A percentile compares a stretch with the other conserved stretches of the same genome.
These are phyloP conservation scores for Rostrohypoxylon terebratum DNA, from an alignment of 495 filamentous ascomycete species.

Conservation along the genomic window DNA sequence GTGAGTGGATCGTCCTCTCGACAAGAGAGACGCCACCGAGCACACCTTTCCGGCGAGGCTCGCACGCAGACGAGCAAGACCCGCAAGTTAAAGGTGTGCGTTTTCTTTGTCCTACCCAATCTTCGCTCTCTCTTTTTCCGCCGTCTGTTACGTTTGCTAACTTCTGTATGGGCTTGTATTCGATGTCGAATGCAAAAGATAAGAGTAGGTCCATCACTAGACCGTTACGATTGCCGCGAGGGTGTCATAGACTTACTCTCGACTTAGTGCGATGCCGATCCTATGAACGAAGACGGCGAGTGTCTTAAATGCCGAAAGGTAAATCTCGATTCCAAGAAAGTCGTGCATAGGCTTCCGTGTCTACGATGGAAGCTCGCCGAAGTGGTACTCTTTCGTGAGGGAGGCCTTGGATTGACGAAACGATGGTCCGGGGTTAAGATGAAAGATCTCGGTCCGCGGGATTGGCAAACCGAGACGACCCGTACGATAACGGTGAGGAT, in stretches of 20 bases:
- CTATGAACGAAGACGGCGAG: constrained; percentile 40
- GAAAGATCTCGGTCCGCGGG: constrained; percentile 50
- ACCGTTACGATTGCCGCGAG: constrained; percentile 22
- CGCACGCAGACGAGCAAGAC: constrained; percentile 53
- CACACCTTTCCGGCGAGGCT: constrained; percentile 23
- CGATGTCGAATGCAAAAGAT: constrained; percentile 59
- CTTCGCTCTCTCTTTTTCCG: neutral
- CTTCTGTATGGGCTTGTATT: constrained; percentile 52
- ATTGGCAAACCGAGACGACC: constrained; percentile 38
- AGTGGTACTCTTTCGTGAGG: constrained; percentile 52
- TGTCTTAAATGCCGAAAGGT: constrained; percentile 55
- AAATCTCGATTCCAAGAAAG: constrained; percentile 56
- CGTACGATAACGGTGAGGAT: constrained; percentile 51
- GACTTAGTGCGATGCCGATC: constrained; percentile 47
- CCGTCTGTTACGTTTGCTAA: constrained; percentile 22
- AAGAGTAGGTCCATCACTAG: constrained; percentile 50
- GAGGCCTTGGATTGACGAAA: constrained; percentile 54
- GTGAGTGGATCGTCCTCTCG: constrained; percentile 2
- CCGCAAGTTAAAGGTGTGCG: constrained; percentile 47
- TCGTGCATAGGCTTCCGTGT: constrained; percentile 57
- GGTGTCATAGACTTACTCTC: constrained; percentile 24
- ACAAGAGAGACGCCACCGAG: constrained; percentile 28
- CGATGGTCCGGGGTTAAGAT: constrained; percentile 54
- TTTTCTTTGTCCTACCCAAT: neutral
- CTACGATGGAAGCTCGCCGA: constrained; percentile 55